Conservation (phyloP, 768 basidiomycete genomes). For the Kondoa malvinella region DNA sequence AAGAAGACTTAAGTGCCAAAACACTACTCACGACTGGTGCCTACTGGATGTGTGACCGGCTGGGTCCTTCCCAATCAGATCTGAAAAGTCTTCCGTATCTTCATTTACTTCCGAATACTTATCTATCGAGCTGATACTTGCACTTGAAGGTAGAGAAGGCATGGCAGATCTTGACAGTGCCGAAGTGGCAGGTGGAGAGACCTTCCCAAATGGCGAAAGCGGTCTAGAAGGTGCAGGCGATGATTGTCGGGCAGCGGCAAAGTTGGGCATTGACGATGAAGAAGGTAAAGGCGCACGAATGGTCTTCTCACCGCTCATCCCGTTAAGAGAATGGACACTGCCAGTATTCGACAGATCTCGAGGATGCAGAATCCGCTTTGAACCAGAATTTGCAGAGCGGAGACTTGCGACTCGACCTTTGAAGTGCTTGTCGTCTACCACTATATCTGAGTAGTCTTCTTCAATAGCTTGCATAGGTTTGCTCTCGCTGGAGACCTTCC, state of each 20-base stretch:
- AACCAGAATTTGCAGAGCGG: constrained; percentile 60
- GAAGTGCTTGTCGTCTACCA: constrained; percentile 52
- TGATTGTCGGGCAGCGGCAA: constrained; percentile 6
- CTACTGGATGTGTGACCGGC: constrained; percentile 30
- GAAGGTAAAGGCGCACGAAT: constrained; percentile 4
- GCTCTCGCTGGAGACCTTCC: not conserved
- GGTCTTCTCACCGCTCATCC: not conserved
- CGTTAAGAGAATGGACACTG: not conserved
- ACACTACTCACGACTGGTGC: constrained; percentile 38
- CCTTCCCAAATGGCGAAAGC: not conserved
- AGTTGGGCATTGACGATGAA: not conserved
- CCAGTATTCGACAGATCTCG: constrained; percentile 45
- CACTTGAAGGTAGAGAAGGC: not conserved
- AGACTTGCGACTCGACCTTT: constrained; percentile 69
- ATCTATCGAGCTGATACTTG: constrained; percentile 5
- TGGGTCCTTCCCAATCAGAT: constrained; percentile 59
- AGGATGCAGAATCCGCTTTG: constrained; percentile 69
- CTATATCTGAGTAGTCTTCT: constrained; percentile 84
- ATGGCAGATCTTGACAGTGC: not conserved
- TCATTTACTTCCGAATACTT: constrained; percentile 38
- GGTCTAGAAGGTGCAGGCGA: too few species aligned
- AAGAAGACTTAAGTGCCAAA: constrained; percentile 6
- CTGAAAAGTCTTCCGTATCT: constrained; percentile 85
- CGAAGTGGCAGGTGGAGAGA: not conserved
- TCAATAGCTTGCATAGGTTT: constrained; percentile 46